Conservation (phyloP, 257 asterid genomes). For the Lycium barbarum region DNA sequence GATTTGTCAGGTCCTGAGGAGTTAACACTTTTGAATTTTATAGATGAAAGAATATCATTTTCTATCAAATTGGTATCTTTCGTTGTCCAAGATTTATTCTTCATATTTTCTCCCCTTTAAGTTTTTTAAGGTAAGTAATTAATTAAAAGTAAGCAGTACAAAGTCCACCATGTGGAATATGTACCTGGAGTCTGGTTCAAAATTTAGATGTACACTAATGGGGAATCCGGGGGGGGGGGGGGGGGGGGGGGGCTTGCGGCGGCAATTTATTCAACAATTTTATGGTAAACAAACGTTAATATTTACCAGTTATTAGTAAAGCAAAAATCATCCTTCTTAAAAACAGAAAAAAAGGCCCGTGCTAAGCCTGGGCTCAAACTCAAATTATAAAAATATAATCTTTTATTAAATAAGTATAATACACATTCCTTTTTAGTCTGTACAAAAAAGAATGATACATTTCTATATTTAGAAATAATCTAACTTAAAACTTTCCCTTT, state of each 20-base stretch:
- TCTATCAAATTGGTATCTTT: conserved; percentile 1
- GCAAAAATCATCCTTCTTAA: background rate
- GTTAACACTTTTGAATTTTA: background rate
- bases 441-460: too few species aligned
- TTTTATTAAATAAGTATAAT: too few species aligned
- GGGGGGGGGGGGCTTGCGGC: too few species aligned
- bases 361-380: too few species aligned
- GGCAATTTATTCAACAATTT: background rate
- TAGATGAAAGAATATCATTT: conserved; percentile 12
- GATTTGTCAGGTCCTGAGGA: background rate
- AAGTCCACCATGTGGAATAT: background rate
- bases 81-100: background rate
- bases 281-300: too few species aligned
- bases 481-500: too few species aligned
- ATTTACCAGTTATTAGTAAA: background rate
- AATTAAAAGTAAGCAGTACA: background rate
- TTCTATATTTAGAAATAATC: too few species aligned
- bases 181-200: background rate
- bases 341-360: background rate
- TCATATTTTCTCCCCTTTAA: background rate
- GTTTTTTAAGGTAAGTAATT: background rate
- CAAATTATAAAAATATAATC: too few species aligned
- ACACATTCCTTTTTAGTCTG: too few species aligned
- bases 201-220: background rate
- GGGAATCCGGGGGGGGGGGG: background rate